Evolutionary conservation across 176 grass and related monocot species (phyloP), one percentile per base, ranked within the genome.

Genomic region (Zoysia japonica): DNA sequence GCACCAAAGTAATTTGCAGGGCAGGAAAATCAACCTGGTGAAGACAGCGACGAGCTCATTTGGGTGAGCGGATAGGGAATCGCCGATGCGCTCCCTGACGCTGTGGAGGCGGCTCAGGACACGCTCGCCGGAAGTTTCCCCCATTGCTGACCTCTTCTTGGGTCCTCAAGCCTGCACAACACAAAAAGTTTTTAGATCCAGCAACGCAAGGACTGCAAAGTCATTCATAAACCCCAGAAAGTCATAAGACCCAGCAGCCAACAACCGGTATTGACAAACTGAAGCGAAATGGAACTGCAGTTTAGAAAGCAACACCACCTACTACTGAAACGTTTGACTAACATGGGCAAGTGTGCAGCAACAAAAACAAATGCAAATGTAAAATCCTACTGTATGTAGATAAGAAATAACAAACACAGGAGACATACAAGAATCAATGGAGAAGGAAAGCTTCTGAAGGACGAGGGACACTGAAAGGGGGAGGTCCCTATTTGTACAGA

Each of bases 31-130:
- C 17, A 75, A 99, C 96, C 96, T 99, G 76, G 96, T 95, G 90
- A 99, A 99, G 74, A 95, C 86, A 15, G 96, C 92, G 35, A 95
- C 90, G 35, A 99, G 89, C 86, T 99, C 96, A 84, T 99, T 99
- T 4, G 92, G 92, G 80, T 99, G 96, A 5, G 90, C 88, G n/a
- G 92, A 93, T 74, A 99, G 96, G 64, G 92, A 89, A 47, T 89
- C 92, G 0, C 96, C 90, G 65, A 93, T 89, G 69, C 84, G 88
- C 84, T 99, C 96, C 86, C 88, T 89, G 4, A 99, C 84, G 71
- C 92, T 99, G 96, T 96, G 88, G 77, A 90, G 75, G 61, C 92
- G 96, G 87, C 84, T 96, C 84, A 99, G 86, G 4, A 86, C 80
- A 20, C 88, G 90, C 47, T 93, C 85, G 54, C 86, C 90, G 63